Base-by-base conservation (phyloP, 306 rosid genomes). In the Vicia sativa region DNA sequence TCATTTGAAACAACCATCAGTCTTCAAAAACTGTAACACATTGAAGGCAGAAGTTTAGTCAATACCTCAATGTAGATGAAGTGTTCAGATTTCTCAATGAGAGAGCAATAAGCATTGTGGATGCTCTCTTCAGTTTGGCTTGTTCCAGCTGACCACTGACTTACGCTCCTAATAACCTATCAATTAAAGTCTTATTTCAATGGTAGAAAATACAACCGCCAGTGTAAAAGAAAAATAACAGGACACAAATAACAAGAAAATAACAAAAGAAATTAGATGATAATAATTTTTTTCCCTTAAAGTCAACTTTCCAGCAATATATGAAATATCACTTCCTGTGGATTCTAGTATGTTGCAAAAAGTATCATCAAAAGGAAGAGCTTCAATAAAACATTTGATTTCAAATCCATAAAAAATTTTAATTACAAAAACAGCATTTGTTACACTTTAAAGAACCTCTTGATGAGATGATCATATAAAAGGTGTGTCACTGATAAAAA, bases 111-210 rank as follows among this genome's bases (percentile, higher is more conserved):
- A 62, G 99, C 95, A 85, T 34, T 83, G 82, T 95, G 97, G 81
- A 95, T 95, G 81, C 99, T 90, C 61, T 84, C 89, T 81, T 95
- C 99, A 4, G 75, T 84, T 91, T 82, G 97, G 78, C 99, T 95
- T 77, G 99, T 90, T 70, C 99, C 99, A 70, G 99, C 92, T 29
- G 99, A 95, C 97, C 99, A 90, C 72, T 95, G 99, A 70, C 99
- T 90, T 69, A 95, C 97, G 25, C 99, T 91, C 87, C 99, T 89
- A 74, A 95, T 87, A 56, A 95, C 87, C 99, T 95, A 80, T 77
- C 74, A 65, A 79, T 54, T 41, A 68, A 64, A 68, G 45, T 45
- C 25, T 38, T 38, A 41, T 48, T 60, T 78, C 61, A 34, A 49
- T 19, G 63, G 65, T 39, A 62, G 35, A 63, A 49, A 18, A 72